Evolutionary conservation across 495 filamentous ascomycete genomes (phyloP).

Genomic region (Endocarpon pusillum): DNA sequence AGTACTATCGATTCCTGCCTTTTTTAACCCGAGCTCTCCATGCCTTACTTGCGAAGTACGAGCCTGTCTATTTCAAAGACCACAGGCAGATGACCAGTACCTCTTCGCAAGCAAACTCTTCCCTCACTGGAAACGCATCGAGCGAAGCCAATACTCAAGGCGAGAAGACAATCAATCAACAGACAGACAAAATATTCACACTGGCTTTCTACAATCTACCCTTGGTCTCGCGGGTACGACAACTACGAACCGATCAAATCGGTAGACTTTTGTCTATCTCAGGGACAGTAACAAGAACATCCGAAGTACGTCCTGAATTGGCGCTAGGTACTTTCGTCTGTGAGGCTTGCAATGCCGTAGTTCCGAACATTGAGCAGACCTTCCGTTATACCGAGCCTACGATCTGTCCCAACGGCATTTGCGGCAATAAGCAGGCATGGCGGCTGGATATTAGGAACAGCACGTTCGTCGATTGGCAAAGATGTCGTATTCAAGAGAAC

Average conservation of each 20-base stretch:
- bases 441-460: constrained; percentile 89
- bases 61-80: constrained; percentile 81
- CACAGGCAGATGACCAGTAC: constrained; percentile 60
- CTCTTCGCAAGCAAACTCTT: constrained; percentile 43
- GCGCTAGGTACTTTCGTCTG: constrained; percentile 86
- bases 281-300: constrained; percentile 89
- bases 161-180: constrained; percentile 72
- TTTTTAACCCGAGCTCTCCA: constrained; percentile 83
- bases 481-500: constrained; percentile 93
- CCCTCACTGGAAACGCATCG: constrained; percentile 47
- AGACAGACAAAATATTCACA: constrained; percentile 90
- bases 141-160: constrained; percentile 20
- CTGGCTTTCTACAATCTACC: constrained; percentile 95
- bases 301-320: constrained; percentile 87
- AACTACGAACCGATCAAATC: constrained; percentile 78
- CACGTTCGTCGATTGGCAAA: constrained; percentile 98
- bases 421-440: constrained; percentile 80
- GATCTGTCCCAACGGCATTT: constrained; percentile 86
- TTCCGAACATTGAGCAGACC: constrained; percentile 87
- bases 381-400: constrained; percentile 95
- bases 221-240: constrained; percentile 76
- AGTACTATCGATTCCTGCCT: constrained; percentile 90
- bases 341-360: constrained; percentile 62
- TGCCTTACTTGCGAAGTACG: constrained; percentile 83
- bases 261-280: constrained; percentile 87